Base-by-base conservation (phyloP, 495 filamentous ascomycete species). In the Aspergillus cavernicola region DNA sequence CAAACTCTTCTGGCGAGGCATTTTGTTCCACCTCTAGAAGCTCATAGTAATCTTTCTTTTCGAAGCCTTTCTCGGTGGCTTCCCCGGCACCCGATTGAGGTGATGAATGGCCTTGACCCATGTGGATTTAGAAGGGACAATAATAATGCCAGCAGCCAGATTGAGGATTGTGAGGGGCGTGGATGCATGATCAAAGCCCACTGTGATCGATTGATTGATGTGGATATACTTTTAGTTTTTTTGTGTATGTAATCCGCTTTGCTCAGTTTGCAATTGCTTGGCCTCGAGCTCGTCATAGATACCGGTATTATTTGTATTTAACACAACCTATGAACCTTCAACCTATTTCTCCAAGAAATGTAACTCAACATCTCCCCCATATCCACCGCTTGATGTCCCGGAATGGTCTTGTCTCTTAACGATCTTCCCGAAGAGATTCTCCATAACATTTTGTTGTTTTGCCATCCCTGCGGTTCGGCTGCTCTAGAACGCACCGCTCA, bases 1-100 rank as follows among this genome's bases (percentile, higher is more conserved):
- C 86, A 70, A 70, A 95, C 90, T 97, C 92, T 20, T 97, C 90
- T 18, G 89, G 86, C 2, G 83, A 80, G 29, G 89, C 90, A 57
- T 79, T 73, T 39, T 80, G 78, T 50, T 86, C 79, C 3, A 97
- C 69, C 0, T 78, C 85, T 6, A 99, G 80, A 20, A 97, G 73
- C 61, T 96, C 88, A 69, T 99, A 99, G 68, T 97, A 97, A 62
- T 91, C 92, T 36, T 80, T 85, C 70, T 90, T 96, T 23, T 68
- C 65, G 18, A 69, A 66, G 24, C 26, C 40, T 20, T 46, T 53
- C 16, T 61, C 65, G 10, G 49, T 54, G 24, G 56, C 16, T 13
- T 50, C 59, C 5, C 57, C 24, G 7, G 22, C 58, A 49, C 63
- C 60, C 45, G 69, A 62, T 37, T 66, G 67, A 46, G 71, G 62